Evolutionary conservation across 1,139 yeast genomes (phyloP), one percentile per base, ranked within the genome.

Genomic region (Kodamaea derodonti): DNA sequence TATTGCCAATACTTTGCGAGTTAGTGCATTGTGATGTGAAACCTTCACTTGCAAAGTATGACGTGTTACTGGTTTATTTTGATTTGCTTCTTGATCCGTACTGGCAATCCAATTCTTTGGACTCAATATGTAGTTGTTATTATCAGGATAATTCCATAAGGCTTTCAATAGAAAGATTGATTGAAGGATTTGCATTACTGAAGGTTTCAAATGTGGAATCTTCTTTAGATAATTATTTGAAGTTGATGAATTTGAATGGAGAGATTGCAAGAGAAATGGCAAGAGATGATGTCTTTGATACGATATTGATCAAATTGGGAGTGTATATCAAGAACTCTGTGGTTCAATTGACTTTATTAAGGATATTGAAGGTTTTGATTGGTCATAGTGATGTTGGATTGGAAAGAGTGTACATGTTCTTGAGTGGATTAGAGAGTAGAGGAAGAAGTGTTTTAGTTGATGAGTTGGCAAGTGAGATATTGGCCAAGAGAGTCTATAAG

Each of bases 101-200:
- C 43, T 81, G 87, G 87, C 85, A 80, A 50, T 76, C 80, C 14
- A 77, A 76, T 54, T 80, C 85, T 0, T 63, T 80, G 44, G 86
- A 81, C 31, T 72, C 86, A 1, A 61, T 81, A 7, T 42, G 63
- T 18, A 56, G 50, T 33, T 71, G 75, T 76, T 47, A 53, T 30
- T 54, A 55, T 29, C 57, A 54, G 32, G 65, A 65, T 33, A 49
- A 56, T 2, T 41, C 36, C 1, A 47, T 60, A 7, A 47, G 46
- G 29, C 48, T 65, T 14, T 56, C 55, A 12, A 44, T 61, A 3
- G 47, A 60, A 3, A 48, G 46, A 12, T 45, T 70, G 16, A 50
- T 56, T 7, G 60, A 60, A 6, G 75, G 75, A 2, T 69, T 70
- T 37, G 47, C 67, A 39, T 42, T 69, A 31, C 54, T 62, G 15